Evolutionary conservation across 768 basidiomycete species (phyloP), one percentile per base, ranked within the genome.

Genomic region (Boletus pseudopeckii): DNA sequence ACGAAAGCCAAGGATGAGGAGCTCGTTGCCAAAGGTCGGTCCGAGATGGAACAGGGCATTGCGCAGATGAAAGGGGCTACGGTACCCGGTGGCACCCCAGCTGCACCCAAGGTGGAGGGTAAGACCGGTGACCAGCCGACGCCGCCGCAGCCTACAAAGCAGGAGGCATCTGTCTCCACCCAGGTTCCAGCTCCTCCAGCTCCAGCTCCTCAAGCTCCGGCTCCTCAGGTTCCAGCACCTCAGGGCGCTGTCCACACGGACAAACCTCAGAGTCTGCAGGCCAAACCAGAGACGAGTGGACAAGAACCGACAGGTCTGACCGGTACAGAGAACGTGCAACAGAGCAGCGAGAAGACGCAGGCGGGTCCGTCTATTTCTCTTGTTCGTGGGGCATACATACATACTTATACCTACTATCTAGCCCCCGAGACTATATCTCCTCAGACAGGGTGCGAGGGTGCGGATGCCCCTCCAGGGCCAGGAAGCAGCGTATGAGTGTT

Each of bases 11-110:
- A 64, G 15, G 66, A 79, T 7, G 73, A 74, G 5, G 72, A 74
- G 4, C 68, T 76, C 7, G 69, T 66, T 0, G 41, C 61, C 6
- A 63, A 71, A 41, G 80, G 80, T 1, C 68, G 72, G 18, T 32
- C 66, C 30, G 77, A 81, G 55, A 61, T 73, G 11, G 64, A 77
- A 50, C 61, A 69, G 32, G 80, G 79, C 0, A 41, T 78, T 36
- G 71, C 69, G 1, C 67, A 30, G 33, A 42, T 70, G n/a, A 69
- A 53, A 37, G 67, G 69, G 5, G 18, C n/a, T 1, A 2, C 53
- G 0, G 20, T 3, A 5, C 39, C 57, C 10, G 20, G 10, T 15
- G 15, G 24, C 9, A 17, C 54, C 7, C 3, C 24, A 24, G 7
- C 36, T 5, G n/a, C 48, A 17, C 2, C 48, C 3, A 30, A 20